Percentiles rank a stretch among this genome's conserved stretches.
phyloP scores from a whole-genome alignment of 257 asterid genomes.

The Solanum peruvianum region DNA sequence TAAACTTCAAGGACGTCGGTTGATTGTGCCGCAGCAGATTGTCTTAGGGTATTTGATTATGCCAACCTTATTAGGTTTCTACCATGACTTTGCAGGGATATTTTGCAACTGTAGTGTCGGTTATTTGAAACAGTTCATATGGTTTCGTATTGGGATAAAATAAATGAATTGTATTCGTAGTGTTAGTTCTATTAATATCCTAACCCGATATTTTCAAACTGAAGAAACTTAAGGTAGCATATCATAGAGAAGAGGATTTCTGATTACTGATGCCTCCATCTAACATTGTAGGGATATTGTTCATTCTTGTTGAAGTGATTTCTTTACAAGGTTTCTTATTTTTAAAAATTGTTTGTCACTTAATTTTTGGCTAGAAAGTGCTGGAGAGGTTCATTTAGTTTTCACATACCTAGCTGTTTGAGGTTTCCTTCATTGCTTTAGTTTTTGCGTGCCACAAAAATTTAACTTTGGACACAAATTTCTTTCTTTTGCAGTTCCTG shows the following conservation, averaged over 20 bases:
- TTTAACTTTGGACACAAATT: not conserved
- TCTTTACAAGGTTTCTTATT: not conserved
- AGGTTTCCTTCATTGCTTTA: not conserved
- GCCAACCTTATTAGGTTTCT: not conserved
- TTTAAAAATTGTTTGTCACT: not conserved
- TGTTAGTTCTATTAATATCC: not conserved
- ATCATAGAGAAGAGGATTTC: not conserved
- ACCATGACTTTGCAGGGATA: not conserved
- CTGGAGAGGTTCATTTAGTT: not conserved
- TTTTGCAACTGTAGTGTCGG: not conserved
- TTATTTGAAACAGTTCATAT: not conserved
- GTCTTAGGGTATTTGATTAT: not conserved
- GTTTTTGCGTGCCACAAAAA: not conserved
- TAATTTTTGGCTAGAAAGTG: not conserved
- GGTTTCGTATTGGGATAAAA: not conserved
- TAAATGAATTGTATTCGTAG: not conserved
- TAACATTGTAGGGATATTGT: not conserved
- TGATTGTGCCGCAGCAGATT: not conserved
- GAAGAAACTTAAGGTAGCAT: not conserved
- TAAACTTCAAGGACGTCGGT: not conserved
- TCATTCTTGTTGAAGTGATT: not conserved
- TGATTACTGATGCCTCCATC: not conserved
- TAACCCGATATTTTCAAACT: not conserved
- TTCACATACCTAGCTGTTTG: not conserved
- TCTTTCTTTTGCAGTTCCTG: conserved; percentile 53